Evolutionary conservation across 495 filamentous ascomycete genomes (phyloP).

Genomic region (Thermothielavioides terrestris): DNA sequence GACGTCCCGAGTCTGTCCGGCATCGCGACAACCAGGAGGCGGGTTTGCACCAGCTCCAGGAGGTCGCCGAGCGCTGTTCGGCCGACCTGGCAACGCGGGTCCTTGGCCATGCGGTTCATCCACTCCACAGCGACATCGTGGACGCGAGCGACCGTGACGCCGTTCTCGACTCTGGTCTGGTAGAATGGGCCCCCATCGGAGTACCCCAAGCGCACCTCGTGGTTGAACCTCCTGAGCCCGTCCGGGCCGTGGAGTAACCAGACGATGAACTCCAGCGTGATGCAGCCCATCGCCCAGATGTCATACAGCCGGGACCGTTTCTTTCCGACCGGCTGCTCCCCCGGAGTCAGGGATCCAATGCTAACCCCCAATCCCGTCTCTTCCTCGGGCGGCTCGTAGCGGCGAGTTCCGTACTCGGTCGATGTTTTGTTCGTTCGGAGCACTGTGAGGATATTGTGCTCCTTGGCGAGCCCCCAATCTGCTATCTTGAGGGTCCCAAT

Average conservation of each 20-base stretch:
- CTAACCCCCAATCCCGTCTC: neutral
- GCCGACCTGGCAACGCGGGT: neutral
- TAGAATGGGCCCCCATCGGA: neutral
- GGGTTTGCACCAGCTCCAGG: neutral
- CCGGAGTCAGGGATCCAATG: neutral
- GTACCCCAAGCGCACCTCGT: neutral
- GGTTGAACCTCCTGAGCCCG: conserved; percentile 10
- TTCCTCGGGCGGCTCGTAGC: conserved; percentile 24
- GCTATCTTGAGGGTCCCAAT: conserved; percentile 17
- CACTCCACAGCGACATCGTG: neutral
- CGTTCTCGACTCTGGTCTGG: neutral
- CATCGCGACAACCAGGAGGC: neutral
- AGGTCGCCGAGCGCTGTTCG: neutral
- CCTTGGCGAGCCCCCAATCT: conserved; percentile 21
- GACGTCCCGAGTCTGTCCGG: neutral
- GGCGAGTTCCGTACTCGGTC: conserved; percentile 8
- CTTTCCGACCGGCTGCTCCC: neutral
- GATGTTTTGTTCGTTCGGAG: conserved; percentile 5
- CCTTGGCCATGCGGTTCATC: neutral
- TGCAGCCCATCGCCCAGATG: conserved; percentile 34
- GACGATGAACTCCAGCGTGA: conserved; percentile 27
- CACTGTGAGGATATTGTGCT: conserved; percentile 5
- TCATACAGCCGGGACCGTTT: conserved; percentile 23
- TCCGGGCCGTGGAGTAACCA: conserved; percentile 29
- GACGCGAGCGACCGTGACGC: neutral